These are phyloP conservation scores for Aureobasidium sp. DNA, from an alignment of 2,329 filamentous ascomycete species.

Conservation along the genomic window DNA sequence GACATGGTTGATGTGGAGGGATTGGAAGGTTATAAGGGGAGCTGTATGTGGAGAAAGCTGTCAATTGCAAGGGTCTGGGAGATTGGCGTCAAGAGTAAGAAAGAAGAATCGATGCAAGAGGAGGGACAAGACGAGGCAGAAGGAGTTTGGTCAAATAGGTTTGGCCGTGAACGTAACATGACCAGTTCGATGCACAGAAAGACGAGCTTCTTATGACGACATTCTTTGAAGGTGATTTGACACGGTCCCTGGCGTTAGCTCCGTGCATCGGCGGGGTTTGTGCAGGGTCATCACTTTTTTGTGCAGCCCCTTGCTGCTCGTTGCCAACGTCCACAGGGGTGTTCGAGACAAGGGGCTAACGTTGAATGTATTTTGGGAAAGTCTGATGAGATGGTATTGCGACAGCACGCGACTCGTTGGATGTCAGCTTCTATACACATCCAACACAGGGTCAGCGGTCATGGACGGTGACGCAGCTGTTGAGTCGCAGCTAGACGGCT, in stretches of 20 bases:
- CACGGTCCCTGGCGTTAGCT: background rate
- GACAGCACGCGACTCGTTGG: slow-evolving; percentile 10
- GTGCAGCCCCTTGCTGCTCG: no score
- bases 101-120: background rate
- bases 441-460: background rate
- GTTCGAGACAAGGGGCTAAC: background rate
- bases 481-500: slow-evolving; percentile 65
- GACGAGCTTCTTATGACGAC: background rate
- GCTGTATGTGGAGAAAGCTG: background rate
- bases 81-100: background rate
- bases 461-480: slow-evolving; percentile 72
- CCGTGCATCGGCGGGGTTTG: background rate
- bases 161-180: background rate
- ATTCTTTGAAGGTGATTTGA: background rate
- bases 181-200: background rate
- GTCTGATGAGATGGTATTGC: background rate
- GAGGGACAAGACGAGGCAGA: background rate
- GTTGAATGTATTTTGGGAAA: background rate
- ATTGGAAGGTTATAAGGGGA: background rate
- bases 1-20: slow-evolving; percentile 13
- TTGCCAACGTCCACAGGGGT: background rate
- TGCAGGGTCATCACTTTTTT: background rate
- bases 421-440: background rate
- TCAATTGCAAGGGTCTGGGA: background rate
- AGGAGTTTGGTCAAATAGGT: background rate